Percentiles rank a stretch among this genome's conserved stretches.
These are phyloP conservation scores for Papiliotrema laurentii DNA, from an alignment of 1,284 basidiomycete species.

Conservation along the genomic window DNA sequence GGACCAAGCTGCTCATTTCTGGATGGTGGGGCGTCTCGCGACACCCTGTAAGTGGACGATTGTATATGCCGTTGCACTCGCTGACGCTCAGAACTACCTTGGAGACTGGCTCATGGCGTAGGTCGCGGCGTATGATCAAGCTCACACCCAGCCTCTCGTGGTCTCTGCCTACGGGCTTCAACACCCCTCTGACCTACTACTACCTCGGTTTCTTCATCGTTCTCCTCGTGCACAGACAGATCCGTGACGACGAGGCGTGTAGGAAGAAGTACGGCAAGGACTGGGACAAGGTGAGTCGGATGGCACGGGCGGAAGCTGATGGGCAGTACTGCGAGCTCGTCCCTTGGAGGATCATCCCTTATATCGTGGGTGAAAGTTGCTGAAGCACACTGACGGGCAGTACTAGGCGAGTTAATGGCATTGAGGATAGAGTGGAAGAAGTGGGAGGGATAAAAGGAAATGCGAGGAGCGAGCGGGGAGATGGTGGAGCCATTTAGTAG, in stretches of 20 bases:
- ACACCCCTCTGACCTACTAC: constrained; percentile 92
- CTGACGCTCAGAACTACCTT: constrained; percentile 60
- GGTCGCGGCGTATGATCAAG: constrained; percentile 9
- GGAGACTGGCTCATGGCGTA: constrained; percentile 53
- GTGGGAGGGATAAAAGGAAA: no score
- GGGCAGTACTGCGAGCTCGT: constrained; percentile 85
- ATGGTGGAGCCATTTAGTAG: no score
- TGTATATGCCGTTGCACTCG: background rate
- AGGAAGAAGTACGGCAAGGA: constrained; percentile 82
- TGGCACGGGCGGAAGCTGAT: no score
- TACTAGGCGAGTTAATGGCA: no score
- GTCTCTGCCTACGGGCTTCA: constrained; percentile 90
- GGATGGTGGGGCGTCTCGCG: constrained; percentile 97
- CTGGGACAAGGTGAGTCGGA: constrained; percentile 79
- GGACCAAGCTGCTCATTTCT: constrained; percentile 84
- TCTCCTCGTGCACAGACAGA: constrained; percentile 85
- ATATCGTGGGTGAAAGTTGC: constrained; percentile 51
- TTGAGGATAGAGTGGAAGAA: no score
- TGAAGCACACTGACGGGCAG: no score
- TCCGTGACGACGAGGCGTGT: constrained; percentile 89
- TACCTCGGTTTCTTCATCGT: constrained; percentile 86
- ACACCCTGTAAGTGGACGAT: constrained; percentile 58
- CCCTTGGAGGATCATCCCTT: constrained; percentile 81
- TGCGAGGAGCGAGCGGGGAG: no score
- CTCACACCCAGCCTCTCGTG: constrained; percentile 56